phyloP scores from a whole-genome alignment of 495 filamentous ascomycete genomes.

The Niebla homalea region DNA sequence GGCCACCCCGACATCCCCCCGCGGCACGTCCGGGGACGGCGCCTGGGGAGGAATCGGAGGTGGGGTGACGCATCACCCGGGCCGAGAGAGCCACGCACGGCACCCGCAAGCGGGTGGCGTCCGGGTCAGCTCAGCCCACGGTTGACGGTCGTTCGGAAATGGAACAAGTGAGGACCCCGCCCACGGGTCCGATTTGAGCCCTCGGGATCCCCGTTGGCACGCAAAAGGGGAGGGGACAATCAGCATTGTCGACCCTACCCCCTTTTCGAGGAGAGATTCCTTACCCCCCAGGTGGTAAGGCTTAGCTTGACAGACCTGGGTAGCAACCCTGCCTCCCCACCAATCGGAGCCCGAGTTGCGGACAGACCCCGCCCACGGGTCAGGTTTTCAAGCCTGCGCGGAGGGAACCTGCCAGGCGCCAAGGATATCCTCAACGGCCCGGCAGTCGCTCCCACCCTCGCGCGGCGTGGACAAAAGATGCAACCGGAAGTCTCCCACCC shows the following conservation, averaged over 20 bases:
- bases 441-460: conserved; percentile 25
- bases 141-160: conserved; percentile 8
- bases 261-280: neutral
- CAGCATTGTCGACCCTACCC: neutral
- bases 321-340: neutral
- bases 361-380: no score
- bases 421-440: conserved; percentile 12
- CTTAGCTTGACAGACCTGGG: neutral
- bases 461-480: neutral
- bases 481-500: no score
- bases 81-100: conserved; percentile 9
- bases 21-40: neutral
- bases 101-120: conserved; percentile 6
- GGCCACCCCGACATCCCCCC: conserved; percentile 2
- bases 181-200: neutral
- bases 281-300: neutral
- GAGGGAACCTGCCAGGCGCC: no score
- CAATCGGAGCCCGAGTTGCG: no score
- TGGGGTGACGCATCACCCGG: conserved; percentile 3
- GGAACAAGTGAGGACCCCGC: neutral
- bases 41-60: neutral
- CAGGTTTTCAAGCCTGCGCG: no score
- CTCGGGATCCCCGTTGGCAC: neutral
- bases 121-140: conserved; percentile 9
- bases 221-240: neutral